phyloP scores from a whole-genome alignment of 306 rosid genomes.

The Abrus precatorius region DNA sequence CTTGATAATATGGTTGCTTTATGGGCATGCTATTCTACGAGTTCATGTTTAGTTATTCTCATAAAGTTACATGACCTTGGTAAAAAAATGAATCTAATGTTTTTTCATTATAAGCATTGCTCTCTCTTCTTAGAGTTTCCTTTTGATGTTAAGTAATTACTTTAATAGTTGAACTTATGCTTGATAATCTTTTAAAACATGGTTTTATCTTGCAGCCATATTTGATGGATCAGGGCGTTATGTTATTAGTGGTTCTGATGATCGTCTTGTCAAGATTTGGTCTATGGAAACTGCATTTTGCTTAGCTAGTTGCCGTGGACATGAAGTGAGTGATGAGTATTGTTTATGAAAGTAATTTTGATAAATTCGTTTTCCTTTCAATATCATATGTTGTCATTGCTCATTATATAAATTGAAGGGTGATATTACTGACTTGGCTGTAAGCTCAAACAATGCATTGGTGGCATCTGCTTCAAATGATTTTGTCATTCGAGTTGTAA shows the following conservation, averaged over 20 bases:
- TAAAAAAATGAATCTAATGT: slow-evolving; percentile 17
- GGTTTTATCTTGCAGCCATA: slow-evolving; percentile 77
- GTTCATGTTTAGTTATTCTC: slow-evolving; percentile 33
- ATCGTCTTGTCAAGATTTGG: slow-evolving; percentile 96
- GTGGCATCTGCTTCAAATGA: slow-evolving; percentile 98
- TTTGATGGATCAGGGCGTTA: slow-evolving; percentile 90
- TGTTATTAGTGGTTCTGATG: slow-evolving; percentile 94
- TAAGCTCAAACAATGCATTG: slow-evolving; percentile 74
- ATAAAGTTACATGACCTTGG: slow-evolving; percentile 42
- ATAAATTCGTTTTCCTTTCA: slow-evolving; percentile 26
- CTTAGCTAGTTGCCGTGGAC: slow-evolving; percentile 94
- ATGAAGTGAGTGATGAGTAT: slow-evolving; percentile 73
- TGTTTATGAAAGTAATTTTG: slow-evolving; percentile 41
- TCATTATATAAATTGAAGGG: slow-evolving; percentile 67
- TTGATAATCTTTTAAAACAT: slow-evolving; percentile 29
- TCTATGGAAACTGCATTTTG: slow-evolving; percentile 96
- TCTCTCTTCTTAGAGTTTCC: slow-evolving; percentile 41
- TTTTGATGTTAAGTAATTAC: slow-evolving; percentile 23
- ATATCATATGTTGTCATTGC: slow-evolving; percentile 42
- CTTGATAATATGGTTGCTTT: slow-evolving; percentile 36
- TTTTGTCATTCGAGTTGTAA: slow-evolving; percentile 87
- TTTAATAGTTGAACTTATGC: slow-evolving; percentile 27
- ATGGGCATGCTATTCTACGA: slow-evolving; percentile 31
- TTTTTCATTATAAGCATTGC: slow-evolving; percentile 19
- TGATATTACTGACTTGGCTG: slow-evolving; percentile 82